Base-by-base conservation (phyloP, 495 filamentous ascomycete species). In the Penicillium chermesinum region DNA sequence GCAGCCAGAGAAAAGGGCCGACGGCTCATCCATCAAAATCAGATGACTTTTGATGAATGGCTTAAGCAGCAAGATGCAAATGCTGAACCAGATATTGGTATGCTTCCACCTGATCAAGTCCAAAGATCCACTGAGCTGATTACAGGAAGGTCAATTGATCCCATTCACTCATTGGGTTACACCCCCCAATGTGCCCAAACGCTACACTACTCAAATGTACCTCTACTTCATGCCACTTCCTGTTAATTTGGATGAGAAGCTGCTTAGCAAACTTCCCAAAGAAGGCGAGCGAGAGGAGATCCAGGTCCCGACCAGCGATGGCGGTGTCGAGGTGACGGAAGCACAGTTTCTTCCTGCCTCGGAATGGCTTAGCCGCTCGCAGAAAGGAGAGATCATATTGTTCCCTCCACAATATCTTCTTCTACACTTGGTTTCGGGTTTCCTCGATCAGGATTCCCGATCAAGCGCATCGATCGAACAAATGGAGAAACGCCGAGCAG, bases 121-220 rank as follows among this genome's bases (percentile, higher is more conserved):
- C n/a, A 2, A 16, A 7, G 17, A 9, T 13, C 10, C 13, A 6
- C 18, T 27, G 6, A 14, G n/a, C 20, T 43, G 54, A 49, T 10
- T 42, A 37, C 1, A 21, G 0, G 39, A 56, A 70, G 85, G 84
- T 0, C 68, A 70, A 40, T 71, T 98, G 20, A 73, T 88, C 18
- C 91, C 91, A 0, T 96, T 95, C 62, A 95, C 89, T 0, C 82
- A 84, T 41, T 97, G 93, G 93, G 76, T 96, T 34, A 97, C 93
- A 2, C 93, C 93, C 0, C 66, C 71, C 2, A 75, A 78, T 50
- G 66, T 84, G 2, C 77, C 82, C 1, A 85, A 82, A 57, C 78
- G 93, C 15, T 98, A 88, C 61, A 85, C 85, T 1, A 96, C 90
- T 7, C 89, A 95, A 61, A 96, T 98, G 90, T 98, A 97, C 61